Conservation (phyloP, 306 rosid genomes). For the Cicer pinnatifidum region DNA sequence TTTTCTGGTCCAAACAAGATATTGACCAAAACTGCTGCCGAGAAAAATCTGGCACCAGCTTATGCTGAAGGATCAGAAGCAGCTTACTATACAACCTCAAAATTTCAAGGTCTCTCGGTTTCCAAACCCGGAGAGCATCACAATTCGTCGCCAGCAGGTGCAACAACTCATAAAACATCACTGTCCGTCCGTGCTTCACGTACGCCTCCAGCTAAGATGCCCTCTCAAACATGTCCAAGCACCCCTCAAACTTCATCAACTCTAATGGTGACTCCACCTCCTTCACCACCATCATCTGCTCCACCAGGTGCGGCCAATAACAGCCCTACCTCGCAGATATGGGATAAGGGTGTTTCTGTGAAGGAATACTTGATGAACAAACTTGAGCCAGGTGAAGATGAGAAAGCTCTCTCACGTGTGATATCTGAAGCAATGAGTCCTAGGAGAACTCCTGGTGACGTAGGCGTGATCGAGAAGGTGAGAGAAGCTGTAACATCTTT, state of each 20-base stretch:
- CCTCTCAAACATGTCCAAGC: constrained; percentile 30
- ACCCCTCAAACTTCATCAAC: constrained; percentile 21
- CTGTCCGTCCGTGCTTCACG: constrained; percentile 38
- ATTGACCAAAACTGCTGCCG: constrained; percentile 41
- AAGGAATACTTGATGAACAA: constrained; percentile 77
- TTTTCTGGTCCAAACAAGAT: constrained; percentile 43
- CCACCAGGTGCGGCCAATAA: constrained; percentile 29
- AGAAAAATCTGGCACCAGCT: constrained; percentile 52
- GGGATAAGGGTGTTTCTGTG: constrained; percentile 82
- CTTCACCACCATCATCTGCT: constrained; percentile 36
- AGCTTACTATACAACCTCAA: constrained; percentile 57
- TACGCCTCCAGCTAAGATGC: constrained; percentile 23
- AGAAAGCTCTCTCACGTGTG: constrained; percentile 77
- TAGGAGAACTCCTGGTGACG: constrained; percentile 54
- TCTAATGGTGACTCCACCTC: constrained; percentile 29
- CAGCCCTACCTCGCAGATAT: constrained; percentile 45
- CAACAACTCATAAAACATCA: constrained; percentile 7
- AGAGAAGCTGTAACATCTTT: constrained; percentile 78
- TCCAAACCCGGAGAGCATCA: constrained; percentile 44
- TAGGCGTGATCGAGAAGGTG: constrained; percentile 78
- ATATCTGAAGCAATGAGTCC: constrained; percentile 84
- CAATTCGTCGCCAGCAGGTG: constrained; percentile 2
- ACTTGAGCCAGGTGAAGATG: constrained; percentile 93
- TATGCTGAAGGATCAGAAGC: constrained; percentile 52
- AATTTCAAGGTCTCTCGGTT: constrained; percentile 51